Conservation (phyloP, 345 rosid species). For the Lumnitzera littorea region DNA sequence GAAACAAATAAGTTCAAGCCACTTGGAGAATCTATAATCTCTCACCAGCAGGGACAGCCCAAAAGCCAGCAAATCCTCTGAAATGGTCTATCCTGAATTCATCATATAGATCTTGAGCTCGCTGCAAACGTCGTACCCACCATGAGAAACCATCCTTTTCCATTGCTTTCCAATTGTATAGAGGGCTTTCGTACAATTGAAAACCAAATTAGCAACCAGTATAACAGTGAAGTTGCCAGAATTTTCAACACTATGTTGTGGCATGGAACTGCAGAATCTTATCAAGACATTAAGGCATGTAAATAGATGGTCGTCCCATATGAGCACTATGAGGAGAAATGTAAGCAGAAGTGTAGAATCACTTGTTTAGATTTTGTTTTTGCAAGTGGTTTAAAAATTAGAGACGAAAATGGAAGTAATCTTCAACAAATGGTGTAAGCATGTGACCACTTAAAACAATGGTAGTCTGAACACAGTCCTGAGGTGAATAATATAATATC, state of each 20-base stretch:
- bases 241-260: neutral
- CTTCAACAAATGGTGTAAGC: too few relatives aligned
- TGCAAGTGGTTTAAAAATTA: too few relatives aligned
- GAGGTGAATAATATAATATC: too few relatives aligned
- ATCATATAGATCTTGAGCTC: conserved; percentile 70
- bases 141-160: conserved; percentile 77
- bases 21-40: conserved; percentile 11
- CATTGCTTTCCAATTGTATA: conserved; percentile 93
- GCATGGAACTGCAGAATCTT: too few relatives aligned
- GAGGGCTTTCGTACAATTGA: conserved; percentile 52
- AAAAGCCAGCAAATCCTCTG: conserved; percentile 95
- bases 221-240: neutral
- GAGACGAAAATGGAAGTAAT: too few relatives aligned
- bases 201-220: conserved; percentile 6
- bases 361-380: too few relatives aligned
- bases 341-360: too few relatives aligned
- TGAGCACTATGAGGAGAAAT: too few relatives aligned
- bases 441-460: too few relatives aligned
- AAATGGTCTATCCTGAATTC: conserved; percentile 96
- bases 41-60: conserved; percentile 94
- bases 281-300: too few relatives aligned
- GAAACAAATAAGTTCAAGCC: neutral
- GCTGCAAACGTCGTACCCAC: conserved; percentile 74
- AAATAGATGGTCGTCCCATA: too few relatives aligned
- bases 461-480: too few relatives aligned